Conservation (phyloP, 176 grass and related monocot species). For the Oryza brachyantha region DNA sequence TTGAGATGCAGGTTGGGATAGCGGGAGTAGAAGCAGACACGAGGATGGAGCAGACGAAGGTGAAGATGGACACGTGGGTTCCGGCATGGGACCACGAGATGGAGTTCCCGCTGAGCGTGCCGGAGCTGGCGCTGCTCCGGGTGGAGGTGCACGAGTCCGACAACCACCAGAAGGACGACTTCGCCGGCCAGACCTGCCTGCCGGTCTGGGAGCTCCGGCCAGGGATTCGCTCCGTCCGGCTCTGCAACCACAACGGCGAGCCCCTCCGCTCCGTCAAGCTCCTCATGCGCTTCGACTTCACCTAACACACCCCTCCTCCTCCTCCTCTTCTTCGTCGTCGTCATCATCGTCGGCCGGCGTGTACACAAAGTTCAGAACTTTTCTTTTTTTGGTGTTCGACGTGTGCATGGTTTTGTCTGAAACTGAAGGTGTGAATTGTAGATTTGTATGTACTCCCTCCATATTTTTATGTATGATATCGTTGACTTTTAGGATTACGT, state of each 20-base stretch:
- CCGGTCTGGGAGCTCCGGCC: slow-evolving; percentile 71
- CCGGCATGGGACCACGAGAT: slow-evolving; percentile 80
- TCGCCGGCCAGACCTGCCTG: slow-evolving; percentile 69
- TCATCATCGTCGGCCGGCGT: too few species aligned
- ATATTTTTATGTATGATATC: too few species aligned
- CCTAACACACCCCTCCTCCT: slow-evolving; percentile 4
- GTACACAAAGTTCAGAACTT: not conserved
- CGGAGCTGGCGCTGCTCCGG: slow-evolving; percentile 75
- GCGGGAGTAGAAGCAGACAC: slow-evolving; percentile 60
- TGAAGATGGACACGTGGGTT: slow-evolving; percentile 64
- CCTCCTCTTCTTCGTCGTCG: not conserved
- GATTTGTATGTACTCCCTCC: too few species aligned
- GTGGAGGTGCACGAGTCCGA: slow-evolving; percentile 85
- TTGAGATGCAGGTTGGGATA: slow-evolving; percentile 48
- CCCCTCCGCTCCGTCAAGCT: slow-evolving; percentile 62
- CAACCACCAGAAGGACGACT: slow-evolving; percentile 65
- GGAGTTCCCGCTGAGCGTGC: slow-evolving; percentile 44
- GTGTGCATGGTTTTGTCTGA: too few species aligned
- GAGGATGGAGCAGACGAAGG: slow-evolving; percentile 49
- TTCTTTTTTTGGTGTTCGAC: too few species aligned
- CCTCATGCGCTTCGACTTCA: slow-evolving; percentile 67
- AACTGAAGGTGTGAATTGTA: too few species aligned
- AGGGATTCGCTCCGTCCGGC: slow-evolving; percentile 57
- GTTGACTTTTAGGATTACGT: too few species aligned
- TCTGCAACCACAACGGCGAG: slow-evolving; percentile 42